Conservation (phyloP, 176 grass and related monocot species). For the Leersia perrieri region DNA sequence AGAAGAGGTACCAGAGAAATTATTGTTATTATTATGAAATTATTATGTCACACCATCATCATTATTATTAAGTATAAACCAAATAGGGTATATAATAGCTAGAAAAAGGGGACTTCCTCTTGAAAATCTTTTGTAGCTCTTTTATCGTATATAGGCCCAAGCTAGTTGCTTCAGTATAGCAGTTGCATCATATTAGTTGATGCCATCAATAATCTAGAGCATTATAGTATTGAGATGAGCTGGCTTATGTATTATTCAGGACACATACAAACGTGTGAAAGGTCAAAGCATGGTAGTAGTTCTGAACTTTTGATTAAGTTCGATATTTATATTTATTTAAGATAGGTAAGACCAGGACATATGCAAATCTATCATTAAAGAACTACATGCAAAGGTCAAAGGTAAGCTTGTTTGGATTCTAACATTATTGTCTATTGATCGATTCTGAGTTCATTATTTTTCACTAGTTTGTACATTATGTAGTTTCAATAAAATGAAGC, state of each 20-base stretch:
- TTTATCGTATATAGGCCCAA: too few relatives aligned
- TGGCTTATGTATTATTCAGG: not conserved
- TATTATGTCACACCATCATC: too few relatives aligned
- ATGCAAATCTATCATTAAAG: not conserved
- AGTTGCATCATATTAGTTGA: not conserved
- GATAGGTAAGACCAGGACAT: not conserved
- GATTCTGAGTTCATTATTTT: too few relatives aligned
- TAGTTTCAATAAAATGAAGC: not conserved
- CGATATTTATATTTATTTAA: not conserved
- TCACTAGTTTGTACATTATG: too few relatives aligned
- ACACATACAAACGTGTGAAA: not conserved
- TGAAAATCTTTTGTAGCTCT: too few relatives aligned
- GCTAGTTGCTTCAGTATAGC: not conserved
- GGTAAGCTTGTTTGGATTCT: not conserved
- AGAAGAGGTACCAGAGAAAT: not conserved
- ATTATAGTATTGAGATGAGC: conserved; percentile 3
- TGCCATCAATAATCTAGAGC: not conserved
- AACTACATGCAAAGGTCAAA: not conserved
- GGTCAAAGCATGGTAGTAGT: not conserved
- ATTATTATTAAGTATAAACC: too few relatives aligned
- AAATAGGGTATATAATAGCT: too few relatives aligned
- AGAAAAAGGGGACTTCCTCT: too few relatives aligned
- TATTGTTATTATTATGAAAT: too few relatives aligned
- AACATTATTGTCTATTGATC: not conserved
- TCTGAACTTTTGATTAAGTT: not conserved